phyloP scores from a whole-genome alignment of 140 eudicot species.

The Ambrosia hybrid region DNA sequence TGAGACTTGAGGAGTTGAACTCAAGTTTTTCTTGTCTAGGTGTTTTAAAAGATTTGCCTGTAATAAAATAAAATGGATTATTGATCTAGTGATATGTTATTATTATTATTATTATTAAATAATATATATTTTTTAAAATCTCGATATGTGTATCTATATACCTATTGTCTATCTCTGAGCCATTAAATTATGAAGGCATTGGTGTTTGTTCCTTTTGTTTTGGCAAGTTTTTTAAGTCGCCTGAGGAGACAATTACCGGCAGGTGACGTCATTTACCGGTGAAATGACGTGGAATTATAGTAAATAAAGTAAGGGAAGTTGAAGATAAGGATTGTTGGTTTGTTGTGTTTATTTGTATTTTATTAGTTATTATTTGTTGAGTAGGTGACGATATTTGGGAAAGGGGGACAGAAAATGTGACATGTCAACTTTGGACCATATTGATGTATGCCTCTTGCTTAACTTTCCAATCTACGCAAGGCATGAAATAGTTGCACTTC shows the following conservation, averaged over 20 bases:
- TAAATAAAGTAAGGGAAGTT: conserved; percentile 8
- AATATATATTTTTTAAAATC: neutral
- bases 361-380: conserved; percentile 6
- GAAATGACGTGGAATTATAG: conserved; percentile 1
- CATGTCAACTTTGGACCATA: conserved; percentile 31
- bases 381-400: conserved; percentile 24
- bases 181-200: conserved; percentile 18
- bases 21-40: too few relatives aligned
- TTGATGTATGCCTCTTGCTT: conserved; percentile 31
- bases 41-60: too few relatives aligned
- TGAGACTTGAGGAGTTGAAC: too few relatives aligned
- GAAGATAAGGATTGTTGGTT: conserved; percentile 1
- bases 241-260: conserved; percentile 12
- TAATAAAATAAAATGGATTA: too few relatives aligned
- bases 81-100: too few relatives aligned
- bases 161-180: conserved; percentile 3
- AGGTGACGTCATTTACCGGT: conserved; percentile 1
- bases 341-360: too few relatives aligned
- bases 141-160: conserved; percentile 19
- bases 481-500: neutral
- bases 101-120: too few relatives aligned
- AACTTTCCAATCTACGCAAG: conserved; percentile 27
- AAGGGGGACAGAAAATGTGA: conserved; percentile 25
- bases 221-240: conserved; percentile 7
- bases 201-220: conserved; percentile 28